Percentiles rank a stretch among this genome's conserved stretches.
phyloP scores from a whole-genome alignment of 352 stramenopile genomes.

The Pythium aristosporum region DNA sequence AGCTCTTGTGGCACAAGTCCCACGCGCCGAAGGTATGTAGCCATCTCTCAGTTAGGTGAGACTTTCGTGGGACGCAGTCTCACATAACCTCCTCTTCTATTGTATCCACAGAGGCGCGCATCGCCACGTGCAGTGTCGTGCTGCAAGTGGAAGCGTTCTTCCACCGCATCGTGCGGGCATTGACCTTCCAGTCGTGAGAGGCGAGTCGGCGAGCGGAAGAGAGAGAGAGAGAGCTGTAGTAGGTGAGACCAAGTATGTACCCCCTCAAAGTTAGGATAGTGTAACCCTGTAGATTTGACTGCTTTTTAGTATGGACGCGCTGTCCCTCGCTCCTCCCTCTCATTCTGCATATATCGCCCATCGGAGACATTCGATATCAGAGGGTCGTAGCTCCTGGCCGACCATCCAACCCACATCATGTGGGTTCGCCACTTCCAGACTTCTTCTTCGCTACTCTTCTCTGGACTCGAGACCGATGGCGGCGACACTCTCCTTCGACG shows the following conservation, averaged over 20 bases:
- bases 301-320: slow-evolving; percentile 2
- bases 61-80: not conserved
- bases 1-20: slow-evolving; percentile 6
- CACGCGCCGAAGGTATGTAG: slow-evolving; percentile 23
- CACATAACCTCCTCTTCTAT: not conserved
- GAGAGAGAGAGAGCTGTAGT: not conserved
- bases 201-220: not conserved
- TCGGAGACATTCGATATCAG: not conserved
- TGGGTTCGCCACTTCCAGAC: not conserved
- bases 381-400: slow-evolving; percentile 7
- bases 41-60: not conserved
- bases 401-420: not conserved
- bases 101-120: slow-evolving; percentile 8
- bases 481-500: slow-evolving; percentile 51
- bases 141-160: slow-evolving; percentile 18
- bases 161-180: not conserved
- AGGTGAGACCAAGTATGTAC: slow-evolving; percentile 21
- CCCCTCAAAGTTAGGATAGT: slow-evolving; percentile 16
- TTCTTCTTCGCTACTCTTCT: not conserved
- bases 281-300: slow-evolving; percentile 27
- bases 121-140: slow-evolving; percentile 17
- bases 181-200: slow-evolving; percentile 8
- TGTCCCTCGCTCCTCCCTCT: slow-evolving; percentile 2
- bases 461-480: not conserved
- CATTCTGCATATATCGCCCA: not conserved